Evolutionary conservation across 2,329 filamentous ascomycete species (phyloP), one percentile per base, ranked within the genome.

Genomic region (Aureobasidium mangrovei): DNA sequence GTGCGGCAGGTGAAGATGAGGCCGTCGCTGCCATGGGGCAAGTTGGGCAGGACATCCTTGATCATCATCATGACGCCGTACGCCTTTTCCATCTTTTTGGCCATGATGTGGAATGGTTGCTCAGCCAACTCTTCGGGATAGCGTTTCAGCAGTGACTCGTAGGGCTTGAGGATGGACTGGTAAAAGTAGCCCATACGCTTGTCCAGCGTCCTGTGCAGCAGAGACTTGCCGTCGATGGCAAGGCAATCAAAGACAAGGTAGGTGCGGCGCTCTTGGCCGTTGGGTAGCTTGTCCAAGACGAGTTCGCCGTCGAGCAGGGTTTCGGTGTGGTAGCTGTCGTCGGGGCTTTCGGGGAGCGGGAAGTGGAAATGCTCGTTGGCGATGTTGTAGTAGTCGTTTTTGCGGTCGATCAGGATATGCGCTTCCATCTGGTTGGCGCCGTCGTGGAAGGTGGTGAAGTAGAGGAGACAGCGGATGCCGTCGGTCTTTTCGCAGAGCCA

Each of bases 401-500:
- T 95, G 66, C 93, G 89, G 72, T 98, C 91, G 72, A 98, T 95
- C 55, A 98, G 78, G 73, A 95, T 96, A 66, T 93, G 87, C 27
- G 84, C 79, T 67, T 94, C 89, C 10, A 24, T 28, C 6, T 44
- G 44, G 31, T 58, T 56, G 24, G 43, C 43, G 46, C 67, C 61
- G 53, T 74, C 74, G 4, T 74, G 67, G 40, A 83, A 78, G 27
- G 75, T 74, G 48, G 88, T 89, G 60, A 93, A 83, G 75, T 94
- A 97, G 60, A 98, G 81, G n/a, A 98, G 80, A 69, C 94, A 96
- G 59, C 93, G 84, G 59, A 97, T 88, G 53, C 93, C 93, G 67
- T 98, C 93, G 1, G 91, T 95, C 74, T 98, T 98, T 72, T 98
- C 93, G 76, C 91, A 96, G 60, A 98, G 86, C 68, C 91, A 98